Evolutionary conservation across 192 early-diverging fungal species (phyloP).

Genomic region (Mortierella alpina): DNA sequence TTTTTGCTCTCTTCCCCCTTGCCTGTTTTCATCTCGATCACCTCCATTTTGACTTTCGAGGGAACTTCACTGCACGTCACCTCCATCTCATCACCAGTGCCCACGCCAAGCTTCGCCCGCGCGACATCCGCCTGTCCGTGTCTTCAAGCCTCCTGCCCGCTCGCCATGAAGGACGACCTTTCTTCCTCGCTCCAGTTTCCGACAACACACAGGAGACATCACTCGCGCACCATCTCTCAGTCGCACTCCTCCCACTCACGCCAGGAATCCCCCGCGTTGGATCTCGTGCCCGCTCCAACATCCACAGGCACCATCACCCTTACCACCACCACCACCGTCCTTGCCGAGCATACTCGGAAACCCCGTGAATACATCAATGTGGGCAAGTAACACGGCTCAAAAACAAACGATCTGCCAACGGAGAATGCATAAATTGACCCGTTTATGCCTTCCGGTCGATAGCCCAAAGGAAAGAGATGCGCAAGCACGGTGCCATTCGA

Average conservation of each 20-base stretch:
- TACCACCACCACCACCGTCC: slow-evolving; percentile 30
- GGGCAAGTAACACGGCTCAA: slow-evolving; percentile 5
- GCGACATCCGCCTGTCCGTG: background rate
- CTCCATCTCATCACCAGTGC: background rate
- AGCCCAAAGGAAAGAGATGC: slow-evolving; percentile 52
- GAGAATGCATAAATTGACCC: too few relatives aligned
- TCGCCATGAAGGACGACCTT: slow-evolving; percentile 31
- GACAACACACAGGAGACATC: slow-evolving; percentile 37
- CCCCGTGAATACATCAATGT: slow-evolving; percentile 51
- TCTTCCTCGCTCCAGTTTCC: slow-evolving; percentile 14
- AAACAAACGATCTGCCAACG: too few relatives aligned
- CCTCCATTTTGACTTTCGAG: background rate
- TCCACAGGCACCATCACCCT: slow-evolving; percentile 42
- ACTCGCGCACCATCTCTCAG: slow-evolving; percentile 47
- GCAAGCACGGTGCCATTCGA: slow-evolving; percentile 43
- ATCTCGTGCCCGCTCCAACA: slow-evolving; percentile 30
- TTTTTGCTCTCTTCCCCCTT: background rate
- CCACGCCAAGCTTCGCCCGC: background rate
- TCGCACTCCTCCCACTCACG: slow-evolving; percentile 38
- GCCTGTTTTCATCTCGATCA: background rate
- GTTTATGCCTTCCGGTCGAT: too few relatives aligned
- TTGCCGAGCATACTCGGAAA: slow-evolving; percentile 22
- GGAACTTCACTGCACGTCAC: too few relatives aligned
- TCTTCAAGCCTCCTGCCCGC: too few relatives aligned
- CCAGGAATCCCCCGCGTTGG: slow-evolving; percentile 44